phyloP scores from a whole-genome alignment of 495 filamentous ascomycete genomes.

The Podospora pseudocomata region DNA sequence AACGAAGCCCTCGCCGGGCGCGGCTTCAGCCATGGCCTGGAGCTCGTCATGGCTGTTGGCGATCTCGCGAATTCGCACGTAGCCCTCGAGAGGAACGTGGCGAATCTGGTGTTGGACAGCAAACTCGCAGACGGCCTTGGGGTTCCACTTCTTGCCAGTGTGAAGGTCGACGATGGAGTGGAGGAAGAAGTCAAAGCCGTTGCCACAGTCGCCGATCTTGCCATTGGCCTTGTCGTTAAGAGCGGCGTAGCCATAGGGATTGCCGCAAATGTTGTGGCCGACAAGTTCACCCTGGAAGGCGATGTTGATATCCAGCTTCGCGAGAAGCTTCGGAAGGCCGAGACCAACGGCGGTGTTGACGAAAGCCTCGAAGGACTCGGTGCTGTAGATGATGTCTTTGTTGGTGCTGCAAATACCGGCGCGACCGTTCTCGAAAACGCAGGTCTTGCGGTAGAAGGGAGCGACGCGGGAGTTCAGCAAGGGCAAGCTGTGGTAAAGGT shows the following conservation, averaged over 20 bases:
- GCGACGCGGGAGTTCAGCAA: background rate
- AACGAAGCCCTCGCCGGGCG: constrained; percentile 27
- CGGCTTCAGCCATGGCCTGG: constrained; percentile 19
- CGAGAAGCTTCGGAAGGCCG: constrained; percentile 17
- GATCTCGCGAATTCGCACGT: constrained; percentile 17
- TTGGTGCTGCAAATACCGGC: constrained; percentile 30
- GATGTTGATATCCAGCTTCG: constrained; percentile 8
- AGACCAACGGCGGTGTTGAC: constrained; percentile 20
- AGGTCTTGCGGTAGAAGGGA: background rate
- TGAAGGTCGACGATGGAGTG: constrained; percentile 25
- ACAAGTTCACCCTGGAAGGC: constrained; percentile 33
- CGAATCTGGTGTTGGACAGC: constrained; percentile 12
- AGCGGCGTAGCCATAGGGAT: constrained; percentile 19
- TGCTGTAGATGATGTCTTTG: constrained; percentile 15
- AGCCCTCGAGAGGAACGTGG: constrained; percentile 31
- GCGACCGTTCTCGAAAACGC: constrained; percentile 19
- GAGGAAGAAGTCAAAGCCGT: constrained; percentile 22
- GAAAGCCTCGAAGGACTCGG: background rate
- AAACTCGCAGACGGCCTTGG: constrained; percentile 16
- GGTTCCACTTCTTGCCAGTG: constrained; percentile 10
- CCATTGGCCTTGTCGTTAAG: background rate
- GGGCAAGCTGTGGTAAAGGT: constrained; percentile 9
- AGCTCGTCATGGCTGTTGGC: constrained; percentile 24
- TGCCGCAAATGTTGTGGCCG: constrained; percentile 23
- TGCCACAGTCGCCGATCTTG: background rate